Evolutionary conservation across 2,329 filamentous ascomycete genomes (phyloP).

Genomic region (Seiridium cupressi): DNA sequence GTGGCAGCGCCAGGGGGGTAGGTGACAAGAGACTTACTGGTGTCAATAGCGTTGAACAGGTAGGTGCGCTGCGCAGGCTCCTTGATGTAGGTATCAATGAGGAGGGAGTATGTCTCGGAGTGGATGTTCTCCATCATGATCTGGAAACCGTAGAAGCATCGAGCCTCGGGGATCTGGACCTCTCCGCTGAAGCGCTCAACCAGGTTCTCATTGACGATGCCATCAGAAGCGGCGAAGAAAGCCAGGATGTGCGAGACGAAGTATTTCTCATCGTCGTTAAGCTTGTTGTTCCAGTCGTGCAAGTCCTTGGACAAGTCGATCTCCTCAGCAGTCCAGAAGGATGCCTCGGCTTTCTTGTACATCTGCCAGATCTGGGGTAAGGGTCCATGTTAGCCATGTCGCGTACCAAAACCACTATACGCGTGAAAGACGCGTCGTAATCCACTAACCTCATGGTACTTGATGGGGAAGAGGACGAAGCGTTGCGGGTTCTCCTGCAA

Average conservation of each 20-base stretch:
- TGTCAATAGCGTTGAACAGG: conserved; percentile 98
- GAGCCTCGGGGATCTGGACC: conserved; percentile 95
- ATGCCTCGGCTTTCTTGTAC: conserved; percentile 99
- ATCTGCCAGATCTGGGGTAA: conserved; percentile 90
- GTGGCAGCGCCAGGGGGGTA: conserved; percentile 51
- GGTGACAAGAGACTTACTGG: conserved; percentile 65
- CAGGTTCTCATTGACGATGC: conserved; percentile 99
- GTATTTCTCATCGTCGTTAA: conserved; percentile 96
- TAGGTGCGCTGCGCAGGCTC: conserved; percentile 91
- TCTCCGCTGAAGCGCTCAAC: conserved; percentile 96
- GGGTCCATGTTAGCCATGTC: conserved; percentile 34
- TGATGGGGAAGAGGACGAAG: conserved; percentile 98
- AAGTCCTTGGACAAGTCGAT: conserved; percentile 99
- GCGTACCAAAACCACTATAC: conserved; percentile 57
- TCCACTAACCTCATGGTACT: conserved; percentile 94
- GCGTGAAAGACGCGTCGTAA: conserved; percentile 56
- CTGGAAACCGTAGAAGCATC: conserved; percentile 99
- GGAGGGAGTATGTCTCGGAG: conserved; percentile 97
- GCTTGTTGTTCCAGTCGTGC: conserved; percentile 97
- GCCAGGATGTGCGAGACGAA: conserved; percentile 98
- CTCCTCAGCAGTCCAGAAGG: conserved; percentile 99
- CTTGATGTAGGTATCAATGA: conserved; percentile 99
- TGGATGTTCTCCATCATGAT: conserved; percentile 99
- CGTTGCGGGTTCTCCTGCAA: conserved; percentile 93
- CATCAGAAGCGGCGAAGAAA: conserved; percentile 98